Conservation (phyloP, 2,329 filamentous ascomycete genomes). For the Sporothrix sp. region DNA sequence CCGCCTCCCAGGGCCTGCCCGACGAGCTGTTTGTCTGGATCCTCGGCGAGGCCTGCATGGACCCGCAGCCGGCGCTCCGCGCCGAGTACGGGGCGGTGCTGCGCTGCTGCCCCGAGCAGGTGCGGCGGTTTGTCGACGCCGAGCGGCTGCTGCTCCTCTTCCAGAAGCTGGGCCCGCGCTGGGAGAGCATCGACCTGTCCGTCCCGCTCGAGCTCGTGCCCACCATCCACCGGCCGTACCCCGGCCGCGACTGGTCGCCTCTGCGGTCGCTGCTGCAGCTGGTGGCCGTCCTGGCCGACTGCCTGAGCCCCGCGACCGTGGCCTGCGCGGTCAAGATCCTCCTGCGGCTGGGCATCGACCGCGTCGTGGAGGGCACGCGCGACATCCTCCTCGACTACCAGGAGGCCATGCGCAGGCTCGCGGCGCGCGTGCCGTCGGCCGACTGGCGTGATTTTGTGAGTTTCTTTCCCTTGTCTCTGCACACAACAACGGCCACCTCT, state of each 20-base stretch:
- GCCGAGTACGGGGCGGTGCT: conserved; percentile 51
- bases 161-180: conserved; percentile 44
- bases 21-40: conserved; percentile 44
- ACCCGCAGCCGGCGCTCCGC: conserved; percentile 44
- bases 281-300: conserved; percentile 28
- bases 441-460: conserved; percentile 31
- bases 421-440: conserved; percentile 30
- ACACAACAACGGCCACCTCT: too few species aligned
- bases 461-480: conserved; percentile 9
- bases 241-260: conserved; percentile 34
- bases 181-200: conserved; percentile 30
- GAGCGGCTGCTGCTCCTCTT: conserved; percentile 45
- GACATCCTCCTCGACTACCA: conserved; percentile 33
- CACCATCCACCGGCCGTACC: conserved; percentile 19
- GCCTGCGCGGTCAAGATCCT: conserved; percentile 37
- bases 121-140: conserved; percentile 36
- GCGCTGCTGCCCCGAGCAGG: conserved; percentile 27
- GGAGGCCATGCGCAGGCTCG: conserved; percentile 34
- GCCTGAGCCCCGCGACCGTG: conserved; percentile 26
- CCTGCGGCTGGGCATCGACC: conserved; percentile 47
- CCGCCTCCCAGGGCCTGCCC: too few species aligned
- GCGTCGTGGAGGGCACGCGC: conserved; percentile 34
- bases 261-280: conserved; percentile 36
- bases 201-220: conserved; percentile 16
- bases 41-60: conserved; percentile 46